Percentiles rank a stretch among this genome's conserved stretches.
Conservation (phyloP, 257 asterid species). For the Nicotiana otophora region DNA sequence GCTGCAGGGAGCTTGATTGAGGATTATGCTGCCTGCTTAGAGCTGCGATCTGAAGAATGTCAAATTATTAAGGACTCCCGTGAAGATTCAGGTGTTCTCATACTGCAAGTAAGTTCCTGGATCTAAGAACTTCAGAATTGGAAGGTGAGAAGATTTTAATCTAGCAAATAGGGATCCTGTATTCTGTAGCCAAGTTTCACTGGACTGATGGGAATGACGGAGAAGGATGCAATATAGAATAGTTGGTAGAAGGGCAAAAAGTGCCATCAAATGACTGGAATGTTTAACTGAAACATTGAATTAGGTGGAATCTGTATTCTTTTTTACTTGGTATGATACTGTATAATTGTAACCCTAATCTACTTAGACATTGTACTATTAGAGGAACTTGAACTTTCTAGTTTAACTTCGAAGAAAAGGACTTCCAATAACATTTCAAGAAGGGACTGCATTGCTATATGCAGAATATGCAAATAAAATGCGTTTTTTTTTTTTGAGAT, state of each 20-base stretch:
- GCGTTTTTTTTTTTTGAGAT: too few relatives aligned
- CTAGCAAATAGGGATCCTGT: background rate
- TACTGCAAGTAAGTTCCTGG: slow-evolving; percentile 70
- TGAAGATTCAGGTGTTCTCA: slow-evolving; percentile 76
- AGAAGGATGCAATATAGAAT: background rate
- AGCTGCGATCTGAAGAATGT: slow-evolving; percentile 80
- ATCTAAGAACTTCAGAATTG: background rate
- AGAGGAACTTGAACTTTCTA: background rate
- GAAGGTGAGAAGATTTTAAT: background rate
- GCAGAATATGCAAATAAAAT: background rate
- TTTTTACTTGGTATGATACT: background rate
- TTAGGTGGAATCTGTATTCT: background rate
- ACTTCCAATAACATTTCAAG: background rate
- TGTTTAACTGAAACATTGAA: background rate
- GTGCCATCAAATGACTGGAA: too few relatives aligned
- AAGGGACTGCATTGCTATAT: background rate
- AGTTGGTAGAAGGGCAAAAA: too few relatives aligned
- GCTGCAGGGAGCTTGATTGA: slow-evolving; percentile 65
- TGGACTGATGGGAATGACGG: background rate
- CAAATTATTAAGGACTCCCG: slow-evolving; percentile 76
- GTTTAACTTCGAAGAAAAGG: background rate
- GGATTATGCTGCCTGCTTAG: slow-evolving; percentile 97
- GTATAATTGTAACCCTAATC: background rate
- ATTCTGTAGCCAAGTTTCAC: background rate
- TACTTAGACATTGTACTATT: background rate